Conservation (phyloP, 108 stramenopile genomes). For the Cyclostephanos invisitatus region DNA sequence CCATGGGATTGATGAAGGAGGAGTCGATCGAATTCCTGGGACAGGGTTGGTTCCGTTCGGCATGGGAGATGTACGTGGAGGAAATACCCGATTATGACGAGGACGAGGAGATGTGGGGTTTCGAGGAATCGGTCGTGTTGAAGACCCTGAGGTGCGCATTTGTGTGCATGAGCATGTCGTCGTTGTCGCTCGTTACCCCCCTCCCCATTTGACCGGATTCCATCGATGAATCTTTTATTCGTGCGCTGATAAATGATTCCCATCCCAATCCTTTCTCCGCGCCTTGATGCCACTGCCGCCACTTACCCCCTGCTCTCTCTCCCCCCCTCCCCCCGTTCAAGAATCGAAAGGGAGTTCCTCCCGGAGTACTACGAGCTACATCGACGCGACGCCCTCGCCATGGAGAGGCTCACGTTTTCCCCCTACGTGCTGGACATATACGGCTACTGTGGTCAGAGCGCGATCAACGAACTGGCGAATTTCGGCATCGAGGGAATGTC, state of each 20-base stretch:
- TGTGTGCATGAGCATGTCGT: too few relatives aligned
- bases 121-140: conserved; percentile 58
- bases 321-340: conserved; percentile 5
- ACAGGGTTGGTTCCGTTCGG: conserved; percentile 83
- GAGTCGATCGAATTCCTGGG: conserved; percentile 61
- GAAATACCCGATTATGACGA: conserved; percentile 28
- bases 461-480: conserved; percentile 82
- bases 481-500: conserved; percentile 57
- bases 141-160: conserved; percentile 68
- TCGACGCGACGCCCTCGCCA: conserved; percentile 84
- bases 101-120: conserved; percentile 26
- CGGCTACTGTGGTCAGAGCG: conserved; percentile 86
- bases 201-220: too few relatives aligned
- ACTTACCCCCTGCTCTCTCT: too few relatives aligned
- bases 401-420: conserved; percentile 80
- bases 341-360: conserved; percentile 75
- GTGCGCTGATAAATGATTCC: too few relatives aligned
- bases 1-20: conserved; percentile 28
- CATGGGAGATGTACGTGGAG: conserved; percentile 61
- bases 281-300: too few relatives aligned
- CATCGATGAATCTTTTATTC: too few relatives aligned
- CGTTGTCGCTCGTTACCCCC: too few relatives aligned
- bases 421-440: conserved; percentile 82
- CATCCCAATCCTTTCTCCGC: neutral
- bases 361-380: conserved; percentile 84